phyloP scores from a whole-genome alignment of 805 yeast species.

The Torulaspora maleeae region DNA sequence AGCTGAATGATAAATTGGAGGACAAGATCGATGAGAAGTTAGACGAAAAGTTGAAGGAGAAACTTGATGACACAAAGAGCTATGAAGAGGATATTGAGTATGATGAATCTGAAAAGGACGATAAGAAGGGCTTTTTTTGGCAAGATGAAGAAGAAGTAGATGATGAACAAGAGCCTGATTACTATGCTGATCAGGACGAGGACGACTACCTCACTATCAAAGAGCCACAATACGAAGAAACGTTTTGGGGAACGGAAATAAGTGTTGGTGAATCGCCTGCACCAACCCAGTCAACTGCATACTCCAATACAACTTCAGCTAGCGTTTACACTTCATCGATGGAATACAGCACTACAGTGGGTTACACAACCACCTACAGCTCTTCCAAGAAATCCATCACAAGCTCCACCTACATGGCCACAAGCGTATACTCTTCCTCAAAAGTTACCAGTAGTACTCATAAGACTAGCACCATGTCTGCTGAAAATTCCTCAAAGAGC shows the following conservation, averaged over 20 bases:
- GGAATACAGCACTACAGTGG: neutral
- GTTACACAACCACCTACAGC: neutral
- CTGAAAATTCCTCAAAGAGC: neutral
- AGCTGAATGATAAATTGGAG: neutral
- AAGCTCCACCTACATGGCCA: neutral
- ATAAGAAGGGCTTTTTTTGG: neutral
- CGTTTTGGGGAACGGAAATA: constrained; percentile 5
- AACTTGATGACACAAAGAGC: neutral
- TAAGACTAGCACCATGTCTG: neutral
- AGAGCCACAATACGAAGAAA: constrained; percentile 6
- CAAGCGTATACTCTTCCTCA: neutral
- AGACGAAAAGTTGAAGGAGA: neutral
- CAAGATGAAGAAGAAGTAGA: neutral
- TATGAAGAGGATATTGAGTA: constrained; percentile 2
- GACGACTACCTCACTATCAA: neutral
- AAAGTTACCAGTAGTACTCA: neutral
- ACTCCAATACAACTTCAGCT: neutral
- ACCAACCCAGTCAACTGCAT: neutral
- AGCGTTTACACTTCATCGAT: neutral
- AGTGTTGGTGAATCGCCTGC: constrained; percentile 2
- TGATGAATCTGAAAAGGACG: neutral
- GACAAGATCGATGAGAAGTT: neutral
- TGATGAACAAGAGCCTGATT: neutral
- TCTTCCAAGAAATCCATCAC: neutral
- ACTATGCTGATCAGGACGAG: neutral